Evolutionary conservation across 2,329 filamentous ascomycete genomes (phyloP), one percentile per base, ranked within the genome.

Genomic region (Penicillium concentricum): DNA sequence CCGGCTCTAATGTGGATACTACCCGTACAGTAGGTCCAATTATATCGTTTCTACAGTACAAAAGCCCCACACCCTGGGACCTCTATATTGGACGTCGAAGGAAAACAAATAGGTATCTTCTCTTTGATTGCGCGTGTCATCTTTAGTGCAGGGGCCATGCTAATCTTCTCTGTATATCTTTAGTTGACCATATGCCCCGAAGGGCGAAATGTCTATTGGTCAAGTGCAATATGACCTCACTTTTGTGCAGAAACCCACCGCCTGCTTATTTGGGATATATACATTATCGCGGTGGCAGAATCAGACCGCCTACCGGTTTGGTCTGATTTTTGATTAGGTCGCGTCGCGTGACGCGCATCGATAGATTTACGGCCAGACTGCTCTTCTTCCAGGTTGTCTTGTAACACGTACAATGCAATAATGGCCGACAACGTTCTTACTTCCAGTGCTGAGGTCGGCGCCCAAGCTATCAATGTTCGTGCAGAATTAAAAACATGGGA

Each of bases 61-160:
- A 4, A 37, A 18, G 3, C n/a, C 7, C 35, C 35, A 37, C 35
- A 38, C 35, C 9, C 9, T 38, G 12, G 9, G n/a, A 18, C n/a
- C n/a, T 20, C n/a, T 16, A 41, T 7, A 16, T 22, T 4, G 13
- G 20, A 22, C 13, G 2, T 22, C 39, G 8, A 42, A 42, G 39
- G 5, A 18, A 12, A 28, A n/a, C n/a, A 44, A 28, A 18, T 18
- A 18, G 43, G n/a, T 20, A 41, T 2, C 26, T 32, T 15, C n/a
- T 46, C 43, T 20, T 32, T 46, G 26, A 22, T 46, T 32, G 12
- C 16, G 13, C 22, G 8, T 92, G 88, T 92, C 90, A 93, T 92
- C 90, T 90, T 93, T 93, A 92, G 89, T 86, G 83, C 83, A 86
- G 83, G 83, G 87, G 87, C 87, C 87, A 89, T 89, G 87, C 87